Evolutionary conservation across 164 flowering plant species (phyloP).

Genomic region (Sedum album): DNA sequence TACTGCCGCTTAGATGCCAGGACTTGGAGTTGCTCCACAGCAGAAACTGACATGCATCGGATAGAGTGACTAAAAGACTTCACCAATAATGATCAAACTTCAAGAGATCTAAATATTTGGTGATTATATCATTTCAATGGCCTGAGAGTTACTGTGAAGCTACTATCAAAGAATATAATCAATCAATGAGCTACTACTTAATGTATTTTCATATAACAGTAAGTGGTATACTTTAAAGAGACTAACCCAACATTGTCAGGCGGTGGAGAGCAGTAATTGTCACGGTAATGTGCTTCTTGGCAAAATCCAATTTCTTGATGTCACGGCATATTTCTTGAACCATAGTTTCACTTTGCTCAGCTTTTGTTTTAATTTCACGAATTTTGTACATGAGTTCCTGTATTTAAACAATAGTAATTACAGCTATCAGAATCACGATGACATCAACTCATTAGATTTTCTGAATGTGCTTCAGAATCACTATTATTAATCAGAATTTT

Average conservation of each 20-base stretch:
- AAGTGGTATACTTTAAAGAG: no score
- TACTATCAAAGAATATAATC: not conserved
- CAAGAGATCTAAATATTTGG: no score
- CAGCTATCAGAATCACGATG: not conserved
- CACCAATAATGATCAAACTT: not conserved
- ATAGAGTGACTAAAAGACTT: conserved; percentile 7
- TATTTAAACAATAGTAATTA: not conserved
- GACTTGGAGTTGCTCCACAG: conserved; percentile 96
- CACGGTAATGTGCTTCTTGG: conserved; percentile 94
- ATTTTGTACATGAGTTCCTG: conserved; percentile 96
- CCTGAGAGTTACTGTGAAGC: not conserved
- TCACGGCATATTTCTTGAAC: conserved; percentile 99
- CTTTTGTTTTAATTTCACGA: conserved; percentile 88
- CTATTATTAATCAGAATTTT: no score
- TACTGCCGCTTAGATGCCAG: conserved; percentile 96
- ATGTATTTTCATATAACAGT: no score
- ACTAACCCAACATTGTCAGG: conserved; percentile 89
- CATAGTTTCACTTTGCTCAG: conserved; percentile 99
- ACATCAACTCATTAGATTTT: not conserved
- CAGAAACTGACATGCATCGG: conserved; percentile 67
- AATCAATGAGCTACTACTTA: not conserved
- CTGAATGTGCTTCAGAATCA: no score
- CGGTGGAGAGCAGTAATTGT: conserved; percentile 99
- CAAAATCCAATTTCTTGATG: conserved; percentile 96
- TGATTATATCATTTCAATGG: not conserved